A percentile compares a stretch with the other conserved stretches of the same genome.
These are phyloP conservation scores for Cochlearia excelsa DNA, from an alignment of 345 rosid species.

Conservation along the genomic window DNA sequence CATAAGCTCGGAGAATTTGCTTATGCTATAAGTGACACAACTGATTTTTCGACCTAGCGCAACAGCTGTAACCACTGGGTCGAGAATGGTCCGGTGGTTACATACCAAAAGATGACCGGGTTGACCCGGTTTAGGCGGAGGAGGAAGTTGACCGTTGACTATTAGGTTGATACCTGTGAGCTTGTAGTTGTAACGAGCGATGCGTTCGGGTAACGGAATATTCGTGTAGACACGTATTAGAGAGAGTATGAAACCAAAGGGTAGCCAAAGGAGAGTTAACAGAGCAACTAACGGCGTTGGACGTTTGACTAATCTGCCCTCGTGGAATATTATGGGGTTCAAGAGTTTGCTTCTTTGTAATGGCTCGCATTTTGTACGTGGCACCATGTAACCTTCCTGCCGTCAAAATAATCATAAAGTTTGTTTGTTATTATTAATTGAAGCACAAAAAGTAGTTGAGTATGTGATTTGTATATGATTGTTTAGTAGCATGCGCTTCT, in stretches of 20 bases:
- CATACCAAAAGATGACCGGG: conserved; percentile 82
- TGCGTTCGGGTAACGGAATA: conserved; percentile 83
- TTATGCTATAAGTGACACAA: conserved; percentile 93
- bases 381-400: conserved; percentile 97
- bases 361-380: conserved; percentile 55
- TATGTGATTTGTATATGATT: conserved; percentile 9
- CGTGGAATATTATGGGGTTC: conserved; percentile 83
- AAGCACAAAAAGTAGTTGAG: conserved; percentile 17
- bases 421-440: conserved; percentile 22
- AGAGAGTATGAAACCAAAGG: conserved; percentile 78
- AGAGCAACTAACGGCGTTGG: conserved; percentile 76
- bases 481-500: conserved; percentile 21
- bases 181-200: conserved; percentile 88
- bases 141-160: conserved; percentile 76
- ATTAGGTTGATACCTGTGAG: conserved; percentile 81
- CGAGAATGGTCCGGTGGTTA: conserved; percentile 83
- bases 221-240: conserved; percentile 84
- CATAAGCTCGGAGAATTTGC: conserved; percentile 76
- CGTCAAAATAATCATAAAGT: conserved; percentile 52
- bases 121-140: conserved; percentile 64
- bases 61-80: conserved; percentile 79
- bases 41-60: conserved; percentile 84
- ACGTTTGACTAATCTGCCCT: conserved; percentile 84
- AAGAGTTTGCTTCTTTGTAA: conserved; percentile 72
- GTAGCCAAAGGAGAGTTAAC: conserved; percentile 72